phyloP scores from a whole-genome alignment of 352 stramenopile species.

The Phytopythium vexans region DNA sequence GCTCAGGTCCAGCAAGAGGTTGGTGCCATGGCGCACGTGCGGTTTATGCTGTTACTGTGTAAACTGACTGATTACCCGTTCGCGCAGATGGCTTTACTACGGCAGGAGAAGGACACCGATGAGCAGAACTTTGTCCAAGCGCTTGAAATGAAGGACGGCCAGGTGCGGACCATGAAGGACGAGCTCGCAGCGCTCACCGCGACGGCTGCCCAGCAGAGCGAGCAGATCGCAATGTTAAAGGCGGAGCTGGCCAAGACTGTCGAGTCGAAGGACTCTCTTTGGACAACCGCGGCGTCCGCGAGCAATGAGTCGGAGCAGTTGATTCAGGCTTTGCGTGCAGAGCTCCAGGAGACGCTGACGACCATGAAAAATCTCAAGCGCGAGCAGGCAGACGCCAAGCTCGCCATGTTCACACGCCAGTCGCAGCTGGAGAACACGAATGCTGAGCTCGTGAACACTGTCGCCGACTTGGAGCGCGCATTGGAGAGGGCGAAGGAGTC shows the following conservation, averaged over 20 bases:
- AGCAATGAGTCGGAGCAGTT: constrained; percentile 69
- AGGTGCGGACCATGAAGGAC: constrained; percentile 38
- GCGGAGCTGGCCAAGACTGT: constrained; percentile 42
- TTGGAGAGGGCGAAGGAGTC: constrained; percentile 41
- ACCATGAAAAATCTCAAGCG: constrained; percentile 57
- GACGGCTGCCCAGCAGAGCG: constrained; percentile 25
- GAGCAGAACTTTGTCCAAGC: constrained; percentile 73
- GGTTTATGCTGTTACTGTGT: background rate
- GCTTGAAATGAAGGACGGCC: constrained; percentile 69
- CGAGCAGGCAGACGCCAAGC: constrained; percentile 60
- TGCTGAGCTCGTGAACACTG: constrained; percentile 57
- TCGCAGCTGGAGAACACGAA: constrained; percentile 75
- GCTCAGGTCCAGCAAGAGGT: constrained; percentile 61
- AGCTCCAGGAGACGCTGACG: constrained; percentile 67
- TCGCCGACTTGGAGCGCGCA: constrained; percentile 63
- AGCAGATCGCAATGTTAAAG: constrained; percentile 41
- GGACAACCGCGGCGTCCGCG: constrained; percentile 60
- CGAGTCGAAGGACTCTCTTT: constrained; percentile 67
- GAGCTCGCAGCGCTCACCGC: constrained; percentile 41
- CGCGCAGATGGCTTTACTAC: constrained; percentile 37
- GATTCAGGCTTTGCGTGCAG: constrained; percentile 48
- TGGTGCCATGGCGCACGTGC: background rate
- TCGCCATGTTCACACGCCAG: constrained; percentile 70
- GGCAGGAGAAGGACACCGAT: constrained; percentile 60
- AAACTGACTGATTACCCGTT: constrained; percentile 1